Base-by-base conservation (phyloP, 2,329 filamentous ascomycete species). In the Dactylella cylindrospora region DNA sequence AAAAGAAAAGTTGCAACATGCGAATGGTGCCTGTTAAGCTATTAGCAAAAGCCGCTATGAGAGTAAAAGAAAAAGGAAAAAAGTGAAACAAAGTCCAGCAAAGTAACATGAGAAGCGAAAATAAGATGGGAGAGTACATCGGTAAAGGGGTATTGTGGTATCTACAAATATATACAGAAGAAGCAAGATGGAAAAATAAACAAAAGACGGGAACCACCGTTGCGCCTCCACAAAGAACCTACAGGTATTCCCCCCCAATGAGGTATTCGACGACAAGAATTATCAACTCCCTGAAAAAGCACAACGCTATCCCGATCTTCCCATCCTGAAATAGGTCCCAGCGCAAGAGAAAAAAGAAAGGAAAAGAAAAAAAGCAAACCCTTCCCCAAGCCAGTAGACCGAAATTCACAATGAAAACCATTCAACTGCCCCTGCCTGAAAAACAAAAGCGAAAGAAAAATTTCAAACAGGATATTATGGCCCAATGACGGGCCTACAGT, bases 71-170 rank as follows among this genome's bases (percentile, higher is more conserved):
- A 17, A 19, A 61, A 44, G n/a, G 41, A 23, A 36, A 28, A 28
- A 28, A 47, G 17, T n/a, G n/a, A n/a, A n/a, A n/a, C n/a, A n/a
- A n/a, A n/a, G n/a, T n/a, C n/a, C n/a, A n/a, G n/a, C n/a, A n/a
- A n/a, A n/a, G n/a, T n/a, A n/a, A n/a, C n/a, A n/a, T n/a, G n/a
- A n/a, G n/a, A n/a, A n/a, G n/a, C n/a, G n/a, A 38, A 53, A 53
- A 52, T 13, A 20, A 61, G 55, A 61, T 61, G 53, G 55, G 55
- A 61, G 55, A 61, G 55, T 61, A 44, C 47, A 61, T 61, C 55
- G 36, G 36, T 61, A 53, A 53, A 61, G 31, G 55, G 55, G 55
- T 61, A 61, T 61, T 40, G 22, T 60, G 29, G 19, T 29, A 53
- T 61, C 26, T 49, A 53, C 47, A 44, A 61, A 47, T 61, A 61